phyloP scores from a whole-genome alignment of 2,329 filamentous ascomycete genomes.

The Alternaria consortialis region DNA sequence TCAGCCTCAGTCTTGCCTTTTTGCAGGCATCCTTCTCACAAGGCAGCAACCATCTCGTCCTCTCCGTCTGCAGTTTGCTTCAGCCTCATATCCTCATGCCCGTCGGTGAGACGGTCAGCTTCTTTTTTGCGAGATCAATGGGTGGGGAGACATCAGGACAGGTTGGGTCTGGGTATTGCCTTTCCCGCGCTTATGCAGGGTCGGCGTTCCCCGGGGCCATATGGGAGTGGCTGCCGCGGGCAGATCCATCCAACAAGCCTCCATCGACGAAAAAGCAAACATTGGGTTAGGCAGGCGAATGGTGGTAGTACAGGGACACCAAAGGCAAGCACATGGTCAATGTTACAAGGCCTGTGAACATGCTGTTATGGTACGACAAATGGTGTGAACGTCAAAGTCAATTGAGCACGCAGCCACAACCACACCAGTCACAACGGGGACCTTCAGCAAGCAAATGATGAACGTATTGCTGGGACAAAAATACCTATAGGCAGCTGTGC shows the following conservation, averaged over 20 bases:
- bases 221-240: not conserved
- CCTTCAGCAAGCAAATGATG: not conserved
- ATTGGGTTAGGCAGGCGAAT: too few relatives aligned
- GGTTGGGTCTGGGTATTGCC: slow-evolving; percentile 1
- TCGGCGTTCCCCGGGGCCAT: slow-evolving; percentile 1
- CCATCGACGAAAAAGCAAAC: not conserved
- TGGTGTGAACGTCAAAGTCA: not conserved
- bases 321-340: not conserved
- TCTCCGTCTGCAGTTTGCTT: not conserved
- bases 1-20: slow-evolving; percentile 1
- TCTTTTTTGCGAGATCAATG: not conserved
- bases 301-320: not conserved
- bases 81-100: not conserved
- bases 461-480: not conserved
- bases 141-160: not conserved
- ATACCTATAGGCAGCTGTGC: not conserved
- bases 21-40: not conserved
- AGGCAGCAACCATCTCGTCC: not conserved
- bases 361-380: not conserved
- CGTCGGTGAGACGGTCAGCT: not conserved
- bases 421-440: not conserved
- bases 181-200: slow-evolving; percentile 26
- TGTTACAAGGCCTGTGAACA: not conserved
- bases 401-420: not conserved
- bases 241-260: slow-evolving; percentile 1